Evolutionary conservation across 306 rosid genomes (phyloP), one percentile per base, ranked within the genome.

Genomic region (Cucurbita moschata): DNA sequence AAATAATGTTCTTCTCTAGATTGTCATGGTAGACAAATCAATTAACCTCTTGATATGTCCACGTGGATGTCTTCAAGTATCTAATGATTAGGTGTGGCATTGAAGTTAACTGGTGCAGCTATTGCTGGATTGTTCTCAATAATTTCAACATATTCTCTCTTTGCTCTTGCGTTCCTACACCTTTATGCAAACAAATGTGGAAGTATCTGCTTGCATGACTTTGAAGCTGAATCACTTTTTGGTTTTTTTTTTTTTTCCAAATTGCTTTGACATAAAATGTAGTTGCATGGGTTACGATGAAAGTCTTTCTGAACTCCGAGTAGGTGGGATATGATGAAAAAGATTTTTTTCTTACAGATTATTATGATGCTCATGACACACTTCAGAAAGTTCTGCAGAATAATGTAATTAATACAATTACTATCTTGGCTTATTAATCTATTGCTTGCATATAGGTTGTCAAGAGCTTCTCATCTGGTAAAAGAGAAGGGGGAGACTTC

Each of bases 401-500:
- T 62, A 37, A 62, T 62, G 23, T 59, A 59, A 26, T 11, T 40
- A 16, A 15, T 18, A 8, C 21, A 0, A 7, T 40, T 44, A 67
- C 54, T 21, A 67, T 67, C 55, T 26, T 58, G 16, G 40, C 40
- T 26, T 23, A 58, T 16, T 58, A 58, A 60, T 61, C 21, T 61
- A 19, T 35, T 49, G 42, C 39, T 12, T 69, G 13, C 39, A 69
- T 49, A 0, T 77, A 91, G 99, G 99, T 95, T 81, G 99, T 95
- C 30, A 91, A 95, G 87, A 95, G 99, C 77, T 95, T 95, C 84
- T 95, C 99, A 72, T 91, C 99, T 52, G 99, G 99, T 82, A 95
- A 95, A 84, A 89, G 95, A 78, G 99, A 95, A 84, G 99, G 99
- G 9, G 99, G 99, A 66, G 99, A 95, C 83, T 95, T 95, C 66